Conservation (phyloP, 371 early-diverging fungal species). For the Vairimorpha necatrix region DNA sequence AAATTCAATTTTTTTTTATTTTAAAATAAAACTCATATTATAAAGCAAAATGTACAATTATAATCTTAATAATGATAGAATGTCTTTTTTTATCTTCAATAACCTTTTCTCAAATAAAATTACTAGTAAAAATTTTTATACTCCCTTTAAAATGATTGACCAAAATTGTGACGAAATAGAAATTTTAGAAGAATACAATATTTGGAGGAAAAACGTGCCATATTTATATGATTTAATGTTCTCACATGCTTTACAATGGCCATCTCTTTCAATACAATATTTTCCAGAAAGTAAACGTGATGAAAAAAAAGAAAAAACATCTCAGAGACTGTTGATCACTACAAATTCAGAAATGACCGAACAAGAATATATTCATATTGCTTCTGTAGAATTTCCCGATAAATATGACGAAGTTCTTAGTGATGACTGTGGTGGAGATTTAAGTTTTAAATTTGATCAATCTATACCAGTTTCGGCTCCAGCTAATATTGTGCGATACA, state of each 20-base stretch:
- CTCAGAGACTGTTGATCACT: constrained; percentile 68
- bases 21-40: too few relatives aligned
- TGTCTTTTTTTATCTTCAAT: background rate
- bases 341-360: constrained; percentile 90
- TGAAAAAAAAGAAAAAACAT: constrained; percentile 47
- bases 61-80: too few relatives aligned
- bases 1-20: too few relatives aligned
- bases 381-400: constrained; percentile 75
- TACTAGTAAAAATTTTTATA: background rate
- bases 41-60: too few relatives aligned
- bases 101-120: background rate
- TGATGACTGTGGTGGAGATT: constrained; percentile 71
- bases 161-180: background rate
- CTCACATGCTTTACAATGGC: constrained; percentile 92
- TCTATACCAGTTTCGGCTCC: constrained; percentile 53
- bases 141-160: background rate
- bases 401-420: constrained; percentile 71
- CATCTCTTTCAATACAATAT: constrained; percentile 91
- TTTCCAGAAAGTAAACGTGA: constrained; percentile 72
- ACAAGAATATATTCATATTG: constrained; percentile 82
- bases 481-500: constrained; percentile 65
- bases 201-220: constrained; percentile 97
- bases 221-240: constrained; percentile 90
- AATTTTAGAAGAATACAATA: constrained; percentile 80
- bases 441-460: constrained; percentile 56